Percentiles rank a stretch among this genome's conserved stretches.
phyloP scores from a whole-genome alignment of 1,139 yeast species.

The Yamadazyma triangularis region DNA sequence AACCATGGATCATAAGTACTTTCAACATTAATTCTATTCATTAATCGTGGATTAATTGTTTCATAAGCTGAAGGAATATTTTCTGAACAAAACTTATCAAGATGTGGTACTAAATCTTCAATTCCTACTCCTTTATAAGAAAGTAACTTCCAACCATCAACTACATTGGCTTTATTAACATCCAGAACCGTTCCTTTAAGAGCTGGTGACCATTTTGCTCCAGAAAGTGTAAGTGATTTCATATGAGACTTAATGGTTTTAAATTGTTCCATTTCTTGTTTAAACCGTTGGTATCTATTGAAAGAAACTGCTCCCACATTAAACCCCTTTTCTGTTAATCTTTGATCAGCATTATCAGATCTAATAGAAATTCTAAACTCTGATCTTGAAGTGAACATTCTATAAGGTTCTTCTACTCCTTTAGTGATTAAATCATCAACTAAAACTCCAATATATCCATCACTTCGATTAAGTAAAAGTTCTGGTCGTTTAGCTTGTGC shows the following conservation, averaged over 20 bases:
- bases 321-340: constrained; percentile 72
- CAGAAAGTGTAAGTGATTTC: constrained; percentile 41
- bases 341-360: constrained; percentile 87
- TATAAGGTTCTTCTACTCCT: constrained; percentile 95
- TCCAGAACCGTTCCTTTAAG: constrained; percentile 46
- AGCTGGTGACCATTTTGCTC: constrained; percentile 60
- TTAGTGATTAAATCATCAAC: constrained; percentile 92
- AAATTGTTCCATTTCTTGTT: constrained; percentile 43
- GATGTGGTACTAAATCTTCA: constrained; percentile 27
- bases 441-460: constrained; percentile 88
- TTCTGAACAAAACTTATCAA: constrained; percentile 17
- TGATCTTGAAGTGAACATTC: constrained; percentile 96
- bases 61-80: constrained; percentile 18
- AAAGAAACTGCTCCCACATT: constrained; percentile 63
- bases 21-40: constrained; percentile 66
- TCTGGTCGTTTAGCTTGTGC: constrained; percentile 36
- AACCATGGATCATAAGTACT: constrained; percentile 83
- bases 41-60: constrained; percentile 47
- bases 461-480: constrained; percentile 62
- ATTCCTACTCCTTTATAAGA: constrained; percentile 35
- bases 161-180: constrained; percentile 25
- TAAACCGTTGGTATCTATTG: constrained; percentile 51
- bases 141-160: constrained; percentile 43
- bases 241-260: constrained; percentile 43
- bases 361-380: constrained; percentile 88